Conservation (phyloP, 2,329 filamentous ascomycete species). For the Hypoxylon sp. region DNA sequence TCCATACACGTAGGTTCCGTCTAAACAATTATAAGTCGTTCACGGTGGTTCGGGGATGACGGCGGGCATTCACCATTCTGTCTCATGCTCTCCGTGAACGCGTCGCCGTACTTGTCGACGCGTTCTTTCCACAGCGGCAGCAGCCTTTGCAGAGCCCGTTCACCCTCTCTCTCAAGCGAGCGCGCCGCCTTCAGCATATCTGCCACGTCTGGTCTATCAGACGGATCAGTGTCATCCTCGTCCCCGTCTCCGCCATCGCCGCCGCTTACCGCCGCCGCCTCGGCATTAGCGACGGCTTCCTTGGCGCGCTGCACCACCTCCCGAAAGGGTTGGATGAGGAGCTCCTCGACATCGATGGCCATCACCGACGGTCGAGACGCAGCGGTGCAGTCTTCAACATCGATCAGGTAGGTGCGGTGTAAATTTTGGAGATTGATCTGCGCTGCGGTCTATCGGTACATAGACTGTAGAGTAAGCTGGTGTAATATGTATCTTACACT, state of each 20-base stretch:
- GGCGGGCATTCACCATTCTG: conserved; percentile 51
- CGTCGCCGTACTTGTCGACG: conserved; percentile 54
- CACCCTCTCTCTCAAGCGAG: conserved; percentile 54
- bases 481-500: conserved; percentile 12
- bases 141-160: conserved; percentile 55
- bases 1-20: not conserved
- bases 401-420: conserved; percentile 3
- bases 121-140: conserved; percentile 56
- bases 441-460: conserved; percentile 10
- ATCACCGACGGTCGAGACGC: conserved; percentile 41
- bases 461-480: conserved; percentile 7
- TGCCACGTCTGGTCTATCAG: conserved; percentile 19
- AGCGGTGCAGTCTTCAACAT: conserved; percentile 30
- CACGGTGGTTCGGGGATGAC: not conserved
- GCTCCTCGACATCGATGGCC: conserved; percentile 48
- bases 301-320: conserved; percentile 57
- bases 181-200: conserved; percentile 53
- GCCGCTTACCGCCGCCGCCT: conserved; percentile 44
- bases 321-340: conserved; percentile 54
- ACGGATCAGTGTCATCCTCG: conserved; percentile 40
- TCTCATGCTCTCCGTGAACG: conserved; percentile 53
- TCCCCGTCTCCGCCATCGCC: conserved; percentile 35
- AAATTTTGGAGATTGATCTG: conserved; percentile 15
- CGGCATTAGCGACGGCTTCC: conserved; percentile 54
- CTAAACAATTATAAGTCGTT: not conserved